phyloP scores from a whole-genome alignment of 352 stramenopile species.

The Phytophthora uliginosa region DNA sequence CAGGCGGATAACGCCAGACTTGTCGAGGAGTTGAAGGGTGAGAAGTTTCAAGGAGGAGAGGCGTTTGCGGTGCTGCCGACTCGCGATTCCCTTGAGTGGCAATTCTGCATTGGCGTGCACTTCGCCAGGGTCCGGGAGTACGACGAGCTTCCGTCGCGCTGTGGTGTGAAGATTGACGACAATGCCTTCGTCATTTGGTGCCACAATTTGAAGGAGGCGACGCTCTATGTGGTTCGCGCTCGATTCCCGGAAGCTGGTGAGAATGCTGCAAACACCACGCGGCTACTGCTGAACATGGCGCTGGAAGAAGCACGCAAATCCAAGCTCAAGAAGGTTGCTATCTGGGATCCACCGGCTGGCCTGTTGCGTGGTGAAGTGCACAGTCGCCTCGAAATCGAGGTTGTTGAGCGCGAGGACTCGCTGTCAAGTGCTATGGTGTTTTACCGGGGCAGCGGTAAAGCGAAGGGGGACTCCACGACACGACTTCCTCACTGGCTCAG shows the following conservation, averaged over 20 bases:
- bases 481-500: slow-evolving; percentile 39
- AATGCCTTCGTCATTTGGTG: slow-evolving; percentile 73
- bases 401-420: slow-evolving; percentile 55
- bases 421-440: slow-evolving; percentile 73
- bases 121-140: slow-evolving; percentile 52
- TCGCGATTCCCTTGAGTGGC: slow-evolving; percentile 73
- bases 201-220: slow-evolving; percentile 70
- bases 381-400: slow-evolving; percentile 40
- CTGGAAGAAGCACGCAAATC: slow-evolving; percentile 56
- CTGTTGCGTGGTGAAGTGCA: slow-evolving; percentile 36
- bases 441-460: background rate
- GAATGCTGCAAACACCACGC: slow-evolving; percentile 16
- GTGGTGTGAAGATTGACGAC: slow-evolving; percentile 45
- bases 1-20: slow-evolving; percentile 48
- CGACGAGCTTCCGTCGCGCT: slow-evolving; percentile 45
- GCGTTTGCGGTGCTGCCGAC: slow-evolving; percentile 59
- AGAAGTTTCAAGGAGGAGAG: slow-evolving; percentile 36
- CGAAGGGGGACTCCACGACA: background rate
- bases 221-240: slow-evolving; percentile 62
- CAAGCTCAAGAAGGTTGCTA: slow-evolving; percentile 45
- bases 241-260: slow-evolving; percentile 35
- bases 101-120: slow-evolving; percentile 66
- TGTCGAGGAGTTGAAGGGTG: slow-evolving; percentile 38
- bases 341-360: slow-evolving; percentile 45
- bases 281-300: slow-evolving; percentile 42